Evolutionary conservation across 805 yeast species (phyloP).

Genomic region (Grigorovia jiainica): DNA sequence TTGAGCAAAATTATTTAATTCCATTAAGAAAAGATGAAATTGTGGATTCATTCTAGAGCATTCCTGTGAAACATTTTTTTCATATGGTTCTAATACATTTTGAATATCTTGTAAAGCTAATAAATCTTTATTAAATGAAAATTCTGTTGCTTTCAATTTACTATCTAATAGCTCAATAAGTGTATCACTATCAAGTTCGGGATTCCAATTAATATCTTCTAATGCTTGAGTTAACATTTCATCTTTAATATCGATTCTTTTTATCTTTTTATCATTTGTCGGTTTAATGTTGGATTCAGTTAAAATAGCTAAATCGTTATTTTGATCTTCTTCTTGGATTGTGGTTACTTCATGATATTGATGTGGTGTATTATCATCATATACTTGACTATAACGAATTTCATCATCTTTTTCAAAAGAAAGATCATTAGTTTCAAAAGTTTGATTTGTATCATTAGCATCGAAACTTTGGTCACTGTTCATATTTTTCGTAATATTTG

Average conservation of each 20-base stretch:
- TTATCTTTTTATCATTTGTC: constrained; percentile 1
- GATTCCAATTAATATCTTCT: constrained; percentile 71
- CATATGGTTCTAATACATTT: constrained; percentile 33
- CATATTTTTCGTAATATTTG: not conserved
- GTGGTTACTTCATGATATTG: constrained; percentile 25
- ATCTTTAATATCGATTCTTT: constrained; percentile 30
- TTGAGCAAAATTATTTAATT: constrained; percentile 51
- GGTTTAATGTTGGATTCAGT: not conserved
- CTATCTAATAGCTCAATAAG: constrained; percentile 48
- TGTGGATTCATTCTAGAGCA: constrained; percentile 48
- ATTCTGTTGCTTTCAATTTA: constrained; percentile 55
- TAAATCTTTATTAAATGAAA: constrained; percentile 47
- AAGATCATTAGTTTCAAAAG: constrained; percentile 17
- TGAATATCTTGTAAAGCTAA: constrained; percentile 41
- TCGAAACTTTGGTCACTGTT: not conserved
- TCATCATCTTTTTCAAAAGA: constrained; percentile 30
- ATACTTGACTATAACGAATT: constrained; percentile 16
- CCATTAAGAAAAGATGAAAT: constrained; percentile 49
- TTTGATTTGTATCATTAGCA: constrained; percentile 11
- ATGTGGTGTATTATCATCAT: constrained; percentile 11
- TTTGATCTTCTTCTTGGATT: constrained; percentile 23
- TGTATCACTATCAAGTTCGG: constrained; percentile 51
- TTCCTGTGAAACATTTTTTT: constrained; percentile 38
- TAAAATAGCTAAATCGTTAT: not conserved
- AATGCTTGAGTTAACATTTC: constrained; percentile 43